Conservation (phyloP, 345 rosid species). For the Melastoma malabathricum region DNA sequence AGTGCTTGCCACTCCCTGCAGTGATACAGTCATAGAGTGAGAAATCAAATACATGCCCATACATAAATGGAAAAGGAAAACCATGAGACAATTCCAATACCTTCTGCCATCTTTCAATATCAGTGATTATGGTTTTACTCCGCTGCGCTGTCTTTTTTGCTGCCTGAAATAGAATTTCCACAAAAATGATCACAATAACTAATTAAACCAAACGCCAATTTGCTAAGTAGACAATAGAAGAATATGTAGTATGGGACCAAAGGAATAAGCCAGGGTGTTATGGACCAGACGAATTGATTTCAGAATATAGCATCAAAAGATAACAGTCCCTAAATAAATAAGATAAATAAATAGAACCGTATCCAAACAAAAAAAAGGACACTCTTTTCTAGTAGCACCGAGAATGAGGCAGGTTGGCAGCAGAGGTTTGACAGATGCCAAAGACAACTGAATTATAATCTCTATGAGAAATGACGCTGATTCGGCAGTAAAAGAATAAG, state of each 20-base stretch:
- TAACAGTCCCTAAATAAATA: too few relatives aligned
- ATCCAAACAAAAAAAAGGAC: too few relatives aligned
- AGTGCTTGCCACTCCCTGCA: constrained; percentile 96
- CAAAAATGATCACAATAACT: too few relatives aligned
- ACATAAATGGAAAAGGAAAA: constrained; percentile 7
- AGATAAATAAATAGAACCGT: too few relatives aligned
- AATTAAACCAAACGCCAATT: not conserved
- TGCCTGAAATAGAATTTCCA: constrained; percentile 31
- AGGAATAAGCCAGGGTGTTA: too few relatives aligned
- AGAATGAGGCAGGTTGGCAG: too few relatives aligned
- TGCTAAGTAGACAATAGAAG: not conserved
- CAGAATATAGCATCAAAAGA: too few relatives aligned
- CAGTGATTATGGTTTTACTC: constrained; percentile 76
- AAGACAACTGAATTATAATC: too few relatives aligned
- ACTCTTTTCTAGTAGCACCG: too few relatives aligned
- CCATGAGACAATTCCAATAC: constrained; percentile 22
- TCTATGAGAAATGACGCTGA: not conserved
- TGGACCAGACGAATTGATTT: too few relatives aligned
- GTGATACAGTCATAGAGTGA: constrained; percentile 6
- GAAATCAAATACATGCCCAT: constrained; percentile 12
- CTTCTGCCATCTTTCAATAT: constrained; percentile 96
- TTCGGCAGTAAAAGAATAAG: not conserved
- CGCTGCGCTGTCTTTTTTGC: constrained; percentile 83
- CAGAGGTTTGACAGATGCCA: too few relatives aligned
- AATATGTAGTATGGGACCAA: too few relatives aligned